Conservation (phyloP, 2,329 filamentous ascomycete genomes). For the Penicillium hordei region DNA sequence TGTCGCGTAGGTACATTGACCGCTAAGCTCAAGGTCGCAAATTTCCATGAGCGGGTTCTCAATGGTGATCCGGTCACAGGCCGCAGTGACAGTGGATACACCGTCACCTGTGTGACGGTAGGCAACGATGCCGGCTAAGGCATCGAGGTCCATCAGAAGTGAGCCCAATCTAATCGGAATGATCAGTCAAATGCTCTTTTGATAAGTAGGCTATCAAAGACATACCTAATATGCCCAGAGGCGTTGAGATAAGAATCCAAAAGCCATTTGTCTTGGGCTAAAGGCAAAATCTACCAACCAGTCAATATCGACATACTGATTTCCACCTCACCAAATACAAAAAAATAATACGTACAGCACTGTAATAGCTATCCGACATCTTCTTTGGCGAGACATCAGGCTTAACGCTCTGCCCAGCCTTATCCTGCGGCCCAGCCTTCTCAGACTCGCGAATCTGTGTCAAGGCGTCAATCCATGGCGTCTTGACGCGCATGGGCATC, state of each 20-base stretch:
- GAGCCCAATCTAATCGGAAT: conserved; percentile 58
- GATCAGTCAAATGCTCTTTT: conserved; percentile 18
- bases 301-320: not conserved
- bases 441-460: conserved; percentile 52
- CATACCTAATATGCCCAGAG: conserved; percentile 67
- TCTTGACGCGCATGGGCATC: conserved; percentile 61
- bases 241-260: conserved; percentile 76
- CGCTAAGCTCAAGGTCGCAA: conserved; percentile 73
- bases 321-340: not conserved
- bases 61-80: conserved; percentile 65
- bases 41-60: conserved; percentile 73
- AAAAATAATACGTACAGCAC: conserved; percentile 52
- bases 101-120: conserved; percentile 69
- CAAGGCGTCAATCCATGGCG: conserved; percentile 68
- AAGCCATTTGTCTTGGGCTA: conserved; percentile 73
- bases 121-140: conserved; percentile 72
- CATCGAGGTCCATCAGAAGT: conserved; percentile 77
- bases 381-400: conserved; percentile 63
- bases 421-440: conserved; percentile 21
- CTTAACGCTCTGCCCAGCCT: conserved; percentile 37
- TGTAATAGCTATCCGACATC: conserved; percentile 71
- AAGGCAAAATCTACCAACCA: conserved; percentile 58
- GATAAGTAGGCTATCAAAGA: not conserved
- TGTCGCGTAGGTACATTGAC: conserved; percentile 68
- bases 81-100: conserved; percentile 64